Evolutionary conservation across 768 basidiomycete species (phyloP), one percentile per base, ranked within the genome.

Genomic region (Calocera viscosa): DNA sequence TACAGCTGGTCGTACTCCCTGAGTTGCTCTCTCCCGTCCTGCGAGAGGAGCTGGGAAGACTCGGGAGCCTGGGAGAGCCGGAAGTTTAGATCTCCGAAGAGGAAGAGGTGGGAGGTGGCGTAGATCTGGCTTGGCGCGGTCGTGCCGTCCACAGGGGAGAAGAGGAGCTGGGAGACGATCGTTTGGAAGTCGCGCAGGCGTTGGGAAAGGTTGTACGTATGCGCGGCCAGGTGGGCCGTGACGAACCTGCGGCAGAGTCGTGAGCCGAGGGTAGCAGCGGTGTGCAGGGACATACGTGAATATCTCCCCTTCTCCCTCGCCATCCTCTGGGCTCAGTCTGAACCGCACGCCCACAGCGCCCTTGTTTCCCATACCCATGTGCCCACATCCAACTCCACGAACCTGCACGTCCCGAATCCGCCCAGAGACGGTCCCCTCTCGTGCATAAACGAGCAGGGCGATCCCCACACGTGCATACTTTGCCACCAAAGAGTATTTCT

Each of bases 81-180:
- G 76, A 94, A 96, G 76, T 97, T 97, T 69, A 96, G 83, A 76
- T 97, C 94, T 5, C 95, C 95, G 35, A 96, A 82, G 74, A 96
- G 82, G 81, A 97, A 96, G 0, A 96, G 81, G 75, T 97, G 91
- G 14, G 91, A 91, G 0, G 93, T 89, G 49, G 85, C 80, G 78
- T 90, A 93, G 53, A 97, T 82, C 12, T 85, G 88, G 26, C 64
- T 67, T 30, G 71, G 72, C 0, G 81, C 75, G 10, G 77, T 74
- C 1, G 78, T 75, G 1, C 76, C 74, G 38, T 79, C 75, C 1
- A 80, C 67, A 8, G 89, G 80, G 10, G 84, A 78, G 72, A 99
- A 96, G 53, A 94, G 80, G 34, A 99, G 82, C 1, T 86, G 83
- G 49, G 84, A 78, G 40, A 91, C 89, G 40, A 99, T 92, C 69